These are phyloP conservation scores for Plasmopara muralis DNA, from an alignment of 352 stramenopile species.

Conservation along the genomic window DNA sequence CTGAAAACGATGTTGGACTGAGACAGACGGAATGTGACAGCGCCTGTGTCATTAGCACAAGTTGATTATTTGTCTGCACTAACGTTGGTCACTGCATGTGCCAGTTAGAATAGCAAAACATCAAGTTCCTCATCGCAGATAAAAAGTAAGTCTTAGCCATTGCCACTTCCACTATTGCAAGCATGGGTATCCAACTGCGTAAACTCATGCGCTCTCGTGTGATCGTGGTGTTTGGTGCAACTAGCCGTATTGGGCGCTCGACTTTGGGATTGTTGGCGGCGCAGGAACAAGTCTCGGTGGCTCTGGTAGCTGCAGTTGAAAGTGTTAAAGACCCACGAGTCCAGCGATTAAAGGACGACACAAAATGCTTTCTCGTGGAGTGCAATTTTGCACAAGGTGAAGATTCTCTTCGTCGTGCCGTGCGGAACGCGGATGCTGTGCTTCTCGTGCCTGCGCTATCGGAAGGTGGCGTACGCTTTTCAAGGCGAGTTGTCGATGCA, in stretches of 20 bases:
- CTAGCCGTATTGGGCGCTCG: constrained; percentile 53
- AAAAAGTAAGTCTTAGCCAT: constrained; percentile 11
- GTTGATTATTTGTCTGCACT: constrained; percentile 5
- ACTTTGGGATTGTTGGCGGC: constrained; percentile 42
- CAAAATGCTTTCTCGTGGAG: constrained; percentile 47
- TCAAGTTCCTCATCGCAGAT: constrained; percentile 16
- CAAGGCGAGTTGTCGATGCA: constrained; percentile 61
- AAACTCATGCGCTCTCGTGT: constrained; percentile 52
- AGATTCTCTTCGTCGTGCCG: constrained; percentile 43
- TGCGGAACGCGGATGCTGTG: constrained; percentile 65
- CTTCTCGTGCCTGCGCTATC: constrained; percentile 59
- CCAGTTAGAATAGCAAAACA: constrained; percentile 13
- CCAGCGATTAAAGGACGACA: constrained; percentile 43
- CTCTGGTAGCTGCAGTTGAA: constrained; percentile 55
- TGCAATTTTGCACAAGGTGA: constrained; percentile 43
- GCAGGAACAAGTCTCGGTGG: constrained; percentile 36
- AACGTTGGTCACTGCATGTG: constrained; percentile 7
- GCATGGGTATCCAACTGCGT: constrained; percentile 50
- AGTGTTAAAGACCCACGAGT: constrained; percentile 40
- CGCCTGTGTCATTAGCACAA: not conserved
- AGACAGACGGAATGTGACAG: not conserved
- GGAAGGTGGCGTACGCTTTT: constrained; percentile 50
- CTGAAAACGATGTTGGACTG: too few species aligned
- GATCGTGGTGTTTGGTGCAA: constrained; percentile 73
- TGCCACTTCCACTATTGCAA: constrained; percentile 5